Evolutionary conservation across 805 yeast genomes (phyloP), one percentile per base, ranked within the genome.

Genomic region (Wickerhamomyces hampshirensis): DNA sequence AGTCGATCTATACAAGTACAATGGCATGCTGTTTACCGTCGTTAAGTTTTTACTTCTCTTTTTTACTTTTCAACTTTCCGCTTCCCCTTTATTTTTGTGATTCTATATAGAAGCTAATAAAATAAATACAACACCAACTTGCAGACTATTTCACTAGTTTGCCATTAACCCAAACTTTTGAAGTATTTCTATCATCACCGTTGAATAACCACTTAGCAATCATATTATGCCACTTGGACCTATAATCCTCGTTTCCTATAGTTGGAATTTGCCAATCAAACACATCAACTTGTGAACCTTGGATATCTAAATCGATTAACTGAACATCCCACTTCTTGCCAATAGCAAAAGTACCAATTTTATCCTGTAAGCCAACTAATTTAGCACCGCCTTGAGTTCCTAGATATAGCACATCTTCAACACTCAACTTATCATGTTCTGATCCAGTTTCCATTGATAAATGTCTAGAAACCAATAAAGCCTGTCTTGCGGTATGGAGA

Each of bases 371-470:
- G 6, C 75, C 75, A 26, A 84, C 70, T 6, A 86, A 85, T 30
- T 68, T 62, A 2, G 98, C 96, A 18, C 98, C 98, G 21, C 97
- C 98, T 43, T 76, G 61, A 1, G 98, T 91, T 1, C 89, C 91
- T 58, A 91, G 66, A 55, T 72, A 86, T 13, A 91, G 60, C 2
- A 80, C 91, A 39, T 93, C 95, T 10, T 68, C 68, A 0, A 84
- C 72, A 3, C 80, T 62, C 27, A 89, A 60, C 50, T 77, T 79
- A 38, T 65, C 69, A 31, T 46, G 51, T 8, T 66, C 70, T 21
- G 68, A 60, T 8, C 62, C 60, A 6, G 71, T 56, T 37, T 69
- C 69, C 80, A 80, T 77, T 2, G 84, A 75, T 23, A 80, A 55
- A 56, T 81, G 86, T 40, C 87, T 70, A 1, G 93, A 83, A 8